Base-by-base conservation (phyloP, 768 basidiomycete genomes). In the Calocybe indica region DNA sequence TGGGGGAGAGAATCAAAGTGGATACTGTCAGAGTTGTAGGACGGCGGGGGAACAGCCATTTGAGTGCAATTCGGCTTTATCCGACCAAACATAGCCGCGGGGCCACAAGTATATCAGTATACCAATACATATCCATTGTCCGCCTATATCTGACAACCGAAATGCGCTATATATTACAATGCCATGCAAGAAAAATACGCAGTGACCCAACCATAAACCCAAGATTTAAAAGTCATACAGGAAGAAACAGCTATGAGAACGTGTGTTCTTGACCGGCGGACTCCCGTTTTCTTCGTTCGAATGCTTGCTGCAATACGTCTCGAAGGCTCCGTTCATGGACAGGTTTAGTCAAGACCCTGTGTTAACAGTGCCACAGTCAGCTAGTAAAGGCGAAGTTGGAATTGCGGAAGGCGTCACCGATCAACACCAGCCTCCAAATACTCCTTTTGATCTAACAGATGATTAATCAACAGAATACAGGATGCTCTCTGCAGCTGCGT, bases 401-500 rank as follows among this genome's bases (percentile, higher is more conserved):
- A 50, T 30, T 45, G 40, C 31, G 13, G 45, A 49, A 50, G 14
- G 43, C 3, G 81, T 50, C 64, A 87, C 86, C 79, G 73, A 66
- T 89, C 82, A 39, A 79, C 87, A 29, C 88, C 88, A 4, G 88
- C 87, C 8, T 77, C 77, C 7, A 83, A 66, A 61, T 88, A 91
- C 60, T 87, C 85, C 40, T 79, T 72, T 65, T 91, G 88, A 60
- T 88, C 87, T 69, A 42, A 64, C 64, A 37, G 14, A 14, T 35
- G 38, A 44, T 36, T 48, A n/a, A 45, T 31, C 41, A 35, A 40
- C 8, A 45, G 22, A 10, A 29, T 46, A 14, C 22, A 13, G 28
- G 30, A 13, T 12, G 36, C 15, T 29, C n/a, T 12, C 22, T n/a
- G 9, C 35, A 43, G 10, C 13, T 43, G 63, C 68, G 53, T 53